These are phyloP conservation scores for Coniferiporia weirii DNA, from an alignment of 1,284 basidiomycete species.

Conservation along the genomic window DNA sequence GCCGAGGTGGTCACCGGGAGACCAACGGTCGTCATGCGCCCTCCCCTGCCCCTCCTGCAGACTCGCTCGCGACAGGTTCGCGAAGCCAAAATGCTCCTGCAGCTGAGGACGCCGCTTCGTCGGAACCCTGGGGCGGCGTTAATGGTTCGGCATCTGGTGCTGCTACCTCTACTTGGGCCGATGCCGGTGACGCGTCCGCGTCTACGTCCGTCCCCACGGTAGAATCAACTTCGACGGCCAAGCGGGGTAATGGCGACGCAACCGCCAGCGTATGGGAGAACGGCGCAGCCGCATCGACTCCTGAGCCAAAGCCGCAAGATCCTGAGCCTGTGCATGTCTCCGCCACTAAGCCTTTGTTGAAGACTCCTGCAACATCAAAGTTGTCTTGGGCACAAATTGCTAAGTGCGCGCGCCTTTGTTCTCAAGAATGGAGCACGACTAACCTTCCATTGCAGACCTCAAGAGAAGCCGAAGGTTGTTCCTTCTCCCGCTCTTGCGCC, in stretches of 20 bases:
- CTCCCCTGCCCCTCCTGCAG: constrained; percentile 21
- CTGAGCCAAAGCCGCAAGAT: constrained; percentile 24
- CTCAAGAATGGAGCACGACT: background rate
- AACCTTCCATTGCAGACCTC: constrained; percentile 32
- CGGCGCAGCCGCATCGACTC: constrained; percentile 34
- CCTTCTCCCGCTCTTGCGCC: constrained; percentile 26
- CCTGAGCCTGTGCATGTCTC: constrained; percentile 15
- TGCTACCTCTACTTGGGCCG: constrained; percentile 15
- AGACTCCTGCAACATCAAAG: constrained; percentile 63
- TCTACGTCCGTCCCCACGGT: background rate
- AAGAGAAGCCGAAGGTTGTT: constrained; percentile 47
- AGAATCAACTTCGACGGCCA: background rate
- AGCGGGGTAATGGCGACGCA: background rate
- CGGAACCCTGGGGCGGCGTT: constrained; percentile 8
- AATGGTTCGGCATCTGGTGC: constrained; percentile 18
- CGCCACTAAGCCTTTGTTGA: constrained; percentile 31
- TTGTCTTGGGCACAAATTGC: constrained; percentile 79
- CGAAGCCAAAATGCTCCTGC: constrained; percentile 23
- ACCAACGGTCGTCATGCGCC: constrained; percentile 40
- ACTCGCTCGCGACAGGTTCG: constrained; percentile 6
- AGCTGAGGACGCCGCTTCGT: constrained; percentile 21
- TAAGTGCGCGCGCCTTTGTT: constrained; percentile 39
- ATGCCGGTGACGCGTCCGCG: constrained; percentile 4
- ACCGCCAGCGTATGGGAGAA: constrained; percentile 23
- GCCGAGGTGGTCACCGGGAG: constrained; percentile 51